These are phyloP conservation scores for Lanmaoa rubissima DNA, from an alignment of 768 basidiomycete genomes.

Conservation along the genomic window DNA sequence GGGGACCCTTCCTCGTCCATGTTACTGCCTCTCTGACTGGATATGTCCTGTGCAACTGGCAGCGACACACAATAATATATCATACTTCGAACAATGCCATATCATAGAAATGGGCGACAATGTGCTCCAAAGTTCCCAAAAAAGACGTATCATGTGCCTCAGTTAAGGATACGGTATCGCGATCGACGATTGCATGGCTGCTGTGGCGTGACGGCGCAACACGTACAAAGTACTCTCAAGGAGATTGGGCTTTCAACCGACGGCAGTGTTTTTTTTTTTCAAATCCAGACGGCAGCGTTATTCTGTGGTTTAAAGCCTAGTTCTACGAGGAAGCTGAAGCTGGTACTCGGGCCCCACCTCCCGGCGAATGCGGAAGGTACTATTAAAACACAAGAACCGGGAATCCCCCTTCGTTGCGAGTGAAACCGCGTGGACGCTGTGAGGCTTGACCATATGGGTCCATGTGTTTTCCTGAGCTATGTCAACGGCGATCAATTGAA, in stretches of 20 bases:
- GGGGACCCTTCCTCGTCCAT: background rate
- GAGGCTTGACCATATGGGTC: slow-evolving; percentile 31
- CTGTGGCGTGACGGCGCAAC: slow-evolving; percentile 9
- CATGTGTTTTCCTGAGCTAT: slow-evolving; percentile 30
- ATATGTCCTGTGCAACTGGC: slow-evolving; percentile 3
- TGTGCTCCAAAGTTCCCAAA: slow-evolving; percentile 4
- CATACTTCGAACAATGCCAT: slow-evolving; percentile 12
- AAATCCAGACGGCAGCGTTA: slow-evolving; percentile 22
- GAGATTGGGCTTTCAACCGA: slow-evolving; percentile 56
- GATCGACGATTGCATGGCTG: slow-evolving; percentile 28
- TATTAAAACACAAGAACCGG: slow-evolving; percentile 14
- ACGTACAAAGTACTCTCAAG: slow-evolving; percentile 45
- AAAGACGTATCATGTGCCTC: slow-evolving; percentile 20
- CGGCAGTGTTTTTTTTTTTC: slow-evolving; percentile 17
- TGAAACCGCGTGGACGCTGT: slow-evolving; percentile 26
- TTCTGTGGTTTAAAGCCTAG: slow-evolving; percentile 7
- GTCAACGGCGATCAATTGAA: slow-evolving; percentile 37
- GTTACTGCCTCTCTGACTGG: background rate
- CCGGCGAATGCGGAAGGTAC: slow-evolving; percentile 9
- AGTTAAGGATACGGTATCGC: slow-evolving; percentile 24
- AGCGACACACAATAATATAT: slow-evolving; percentile 3
- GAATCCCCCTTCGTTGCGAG: slow-evolving; percentile 13
- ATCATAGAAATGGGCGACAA: slow-evolving; percentile 10
- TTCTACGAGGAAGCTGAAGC: slow-evolving; percentile 18
- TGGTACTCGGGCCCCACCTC: slow-evolving; percentile 1